Percentiles rank a stretch among this genome's conserved stretches.
Evolutionary conservation across 2,329 filamentous ascomycete genomes (phyloP).

Genomic region (Emmonsia crescens): DNA sequence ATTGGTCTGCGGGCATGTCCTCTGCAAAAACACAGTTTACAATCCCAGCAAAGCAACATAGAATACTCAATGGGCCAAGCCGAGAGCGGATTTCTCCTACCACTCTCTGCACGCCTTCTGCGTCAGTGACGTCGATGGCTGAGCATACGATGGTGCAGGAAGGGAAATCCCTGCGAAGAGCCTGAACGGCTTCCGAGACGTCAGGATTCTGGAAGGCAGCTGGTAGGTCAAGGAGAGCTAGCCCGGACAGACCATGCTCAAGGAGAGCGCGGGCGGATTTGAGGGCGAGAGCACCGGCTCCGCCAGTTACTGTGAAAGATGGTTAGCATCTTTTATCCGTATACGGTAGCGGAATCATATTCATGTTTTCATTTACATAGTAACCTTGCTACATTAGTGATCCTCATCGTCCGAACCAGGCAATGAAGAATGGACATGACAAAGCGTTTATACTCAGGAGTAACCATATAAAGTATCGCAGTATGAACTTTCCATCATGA

Average conservation of each 20-base stretch:
- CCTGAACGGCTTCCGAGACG: slow-evolving; percentile 33
- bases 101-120: slow-evolving; percentile 20
- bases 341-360: background rate
- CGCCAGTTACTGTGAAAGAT: slow-evolving; percentile 48
- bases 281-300: slow-evolving; percentile 53
- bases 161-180: slow-evolving; percentile 46
- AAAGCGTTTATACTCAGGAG: too few relatives aligned
- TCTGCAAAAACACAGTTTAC: slow-evolving; percentile 53
- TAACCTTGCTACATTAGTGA: too few relatives aligned
- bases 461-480: background rate
- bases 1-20: slow-evolving; percentile 48
- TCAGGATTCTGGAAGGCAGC: slow-evolving; percentile 25
- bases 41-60: slow-evolving; percentile 58
- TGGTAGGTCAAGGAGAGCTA: slow-evolving; percentile 52
- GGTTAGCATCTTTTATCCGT: slow-evolving; percentile 2
- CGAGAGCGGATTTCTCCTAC: slow-evolving; percentile 13
- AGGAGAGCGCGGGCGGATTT: slow-evolving; percentile 51
- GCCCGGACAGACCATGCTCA: slow-evolving; percentile 52
- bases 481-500: background rate
- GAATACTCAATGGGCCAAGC: slow-evolving; percentile 44
- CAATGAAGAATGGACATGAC: too few relatives aligned
- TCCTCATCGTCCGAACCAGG: too few relatives aligned
- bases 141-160: slow-evolving; percentile 39
- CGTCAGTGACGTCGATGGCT: slow-evolving; percentile 50
- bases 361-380: background rate